Evolutionary conservation across 1,284 basidiomycete species (phyloP).

Genomic region (Leccinum solheimii): DNA sequence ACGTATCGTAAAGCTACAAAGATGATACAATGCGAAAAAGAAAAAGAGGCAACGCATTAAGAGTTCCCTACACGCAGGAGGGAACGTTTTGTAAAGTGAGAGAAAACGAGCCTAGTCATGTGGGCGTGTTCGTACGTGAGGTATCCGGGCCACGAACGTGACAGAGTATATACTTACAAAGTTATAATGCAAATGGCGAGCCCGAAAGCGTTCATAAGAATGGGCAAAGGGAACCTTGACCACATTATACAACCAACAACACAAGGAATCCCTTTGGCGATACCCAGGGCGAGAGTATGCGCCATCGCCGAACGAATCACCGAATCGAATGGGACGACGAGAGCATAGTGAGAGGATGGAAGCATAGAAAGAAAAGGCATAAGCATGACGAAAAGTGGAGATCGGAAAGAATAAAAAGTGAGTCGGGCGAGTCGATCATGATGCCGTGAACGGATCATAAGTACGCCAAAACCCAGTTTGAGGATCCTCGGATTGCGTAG

Average conservation of each 20-base stretch:
- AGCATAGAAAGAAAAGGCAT: neutral
- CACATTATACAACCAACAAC: neutral
- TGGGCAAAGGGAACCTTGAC: neutral
- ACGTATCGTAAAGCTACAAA: neutral
- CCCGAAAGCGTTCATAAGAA: neutral
- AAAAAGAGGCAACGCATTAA: neutral
- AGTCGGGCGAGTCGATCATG: neutral
- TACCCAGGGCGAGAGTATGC: neutral
- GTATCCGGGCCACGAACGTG: neutral
- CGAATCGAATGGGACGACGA: neutral
- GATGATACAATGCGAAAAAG: neutral
- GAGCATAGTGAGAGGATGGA: neutral
- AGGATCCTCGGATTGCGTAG: neutral
- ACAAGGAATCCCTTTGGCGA: neutral
- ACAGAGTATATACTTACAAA: neutral
- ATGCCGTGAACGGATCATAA: neutral
- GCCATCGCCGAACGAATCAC: neutral
- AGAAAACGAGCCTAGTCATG: neutral
- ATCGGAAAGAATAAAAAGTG: neutral
- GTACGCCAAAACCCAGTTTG: neutral
- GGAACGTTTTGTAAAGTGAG: neutral
- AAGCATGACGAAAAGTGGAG: neutral
- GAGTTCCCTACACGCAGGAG: neutral
- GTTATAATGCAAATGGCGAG: neutral
- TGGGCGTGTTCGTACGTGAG: neutral